Evolutionary conservation across 2,329 filamentous ascomycete genomes (phyloP).

Genomic region (Fusarium foetens): DNA sequence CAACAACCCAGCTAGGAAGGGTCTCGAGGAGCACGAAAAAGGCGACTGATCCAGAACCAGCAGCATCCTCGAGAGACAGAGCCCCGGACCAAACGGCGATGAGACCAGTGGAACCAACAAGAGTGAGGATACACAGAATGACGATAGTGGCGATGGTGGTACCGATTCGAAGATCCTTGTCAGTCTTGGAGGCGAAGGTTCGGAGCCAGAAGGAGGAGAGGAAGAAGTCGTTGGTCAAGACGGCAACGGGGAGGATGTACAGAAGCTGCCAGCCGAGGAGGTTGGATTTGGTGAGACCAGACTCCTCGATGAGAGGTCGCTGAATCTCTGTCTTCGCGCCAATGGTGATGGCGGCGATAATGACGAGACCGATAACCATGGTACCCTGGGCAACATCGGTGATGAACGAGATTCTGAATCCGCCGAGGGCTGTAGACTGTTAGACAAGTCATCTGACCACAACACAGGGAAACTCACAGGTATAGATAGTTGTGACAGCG

Average conservation of each 20-base stretch:
- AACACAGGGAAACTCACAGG: conserved; percentile 62
- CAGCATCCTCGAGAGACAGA: conserved; percentile 67
- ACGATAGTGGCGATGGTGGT: conserved; percentile 72
- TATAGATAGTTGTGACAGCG: conserved; percentile 83
- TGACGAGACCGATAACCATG: conserved; percentile 79
- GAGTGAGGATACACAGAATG: conserved; percentile 75
- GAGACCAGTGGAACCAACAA: conserved; percentile 78
- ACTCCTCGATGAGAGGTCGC: conserved; percentile 72
- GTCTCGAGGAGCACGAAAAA: conserved; percentile 80
- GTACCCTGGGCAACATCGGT: conserved; percentile 84
- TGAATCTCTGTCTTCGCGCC: conserved; percentile 80
- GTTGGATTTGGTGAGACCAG: conserved; percentile 73
- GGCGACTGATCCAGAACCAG: conserved; percentile 69
- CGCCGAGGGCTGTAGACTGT: conserved; percentile 71
- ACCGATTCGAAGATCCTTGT: conserved; percentile 81
- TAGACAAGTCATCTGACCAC: neutral
- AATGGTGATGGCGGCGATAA: conserved; percentile 81
- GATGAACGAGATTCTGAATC: conserved; percentile 85
- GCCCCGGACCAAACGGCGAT: conserved; percentile 83
- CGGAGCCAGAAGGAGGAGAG: conserved; percentile 86
- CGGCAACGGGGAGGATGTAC: conserved; percentile 83
- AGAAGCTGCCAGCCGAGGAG: conserved; percentile 86
- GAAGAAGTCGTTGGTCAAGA: conserved; percentile 89
- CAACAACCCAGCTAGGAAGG: conserved; percentile 83
- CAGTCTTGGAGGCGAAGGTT: conserved; percentile 81